These are phyloP conservation scores for Cutaneotrichosporon arboriforme DNA, from an alignment of 1,284 basidiomycete species.

Conservation along the genomic window DNA sequence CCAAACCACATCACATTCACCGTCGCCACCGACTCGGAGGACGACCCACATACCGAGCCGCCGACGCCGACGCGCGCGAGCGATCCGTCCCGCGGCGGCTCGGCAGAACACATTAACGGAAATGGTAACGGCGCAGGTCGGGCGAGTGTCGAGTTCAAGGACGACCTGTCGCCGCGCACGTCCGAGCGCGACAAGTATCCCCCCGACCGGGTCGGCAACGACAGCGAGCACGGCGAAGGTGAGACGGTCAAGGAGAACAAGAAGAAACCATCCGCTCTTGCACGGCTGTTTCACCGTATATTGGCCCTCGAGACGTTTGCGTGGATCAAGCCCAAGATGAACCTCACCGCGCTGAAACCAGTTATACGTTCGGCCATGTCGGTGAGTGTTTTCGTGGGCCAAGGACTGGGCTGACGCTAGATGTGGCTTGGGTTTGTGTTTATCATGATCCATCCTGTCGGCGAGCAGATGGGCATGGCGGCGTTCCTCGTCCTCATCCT, in stretches of 20 bases:
- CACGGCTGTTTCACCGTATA: background rate
- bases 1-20: background rate
- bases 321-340: constrained; percentile 39
- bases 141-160: background rate
- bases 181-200: too few species aligned
- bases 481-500: constrained; percentile 42
- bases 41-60: background rate
- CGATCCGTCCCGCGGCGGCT: background rate
- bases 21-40: background rate
- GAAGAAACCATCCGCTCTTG: background rate
- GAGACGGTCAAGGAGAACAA: background rate
- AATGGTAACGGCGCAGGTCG: background rate
- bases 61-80: background rate
- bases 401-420: constrained; percentile 12
- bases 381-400: constrained; percentile 26
- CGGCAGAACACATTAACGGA: background rate
- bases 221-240: background rate
- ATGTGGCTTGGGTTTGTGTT: constrained; percentile 44
- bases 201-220: too few species aligned
- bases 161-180: background rate
- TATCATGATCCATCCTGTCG: constrained; percentile 33
- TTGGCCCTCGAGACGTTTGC: constrained; percentile 11
- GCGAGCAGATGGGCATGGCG: constrained; percentile 35
- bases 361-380: constrained; percentile 38
- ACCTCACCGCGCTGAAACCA: constrained; percentile 32